Percentiles rank a stretch among this genome's conserved stretches.
These are phyloP conservation scores for Pholiota conissans DNA, from an alignment of 768 basidiomycete species.

Conservation along the genomic window DNA sequence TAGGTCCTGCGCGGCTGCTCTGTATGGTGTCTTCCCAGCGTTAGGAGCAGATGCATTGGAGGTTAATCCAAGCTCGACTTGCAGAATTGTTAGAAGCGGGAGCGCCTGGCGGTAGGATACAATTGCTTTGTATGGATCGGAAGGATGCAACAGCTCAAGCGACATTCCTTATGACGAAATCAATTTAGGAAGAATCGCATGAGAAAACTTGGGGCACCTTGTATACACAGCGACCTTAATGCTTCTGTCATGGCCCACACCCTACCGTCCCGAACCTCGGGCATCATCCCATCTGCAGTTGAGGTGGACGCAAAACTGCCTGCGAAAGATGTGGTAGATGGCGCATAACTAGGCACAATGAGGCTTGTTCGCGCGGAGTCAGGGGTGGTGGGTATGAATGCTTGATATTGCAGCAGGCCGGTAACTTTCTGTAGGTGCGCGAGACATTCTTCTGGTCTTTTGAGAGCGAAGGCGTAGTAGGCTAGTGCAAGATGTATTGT, in stretches of 20 bases:
- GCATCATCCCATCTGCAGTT: conserved; percentile 35
- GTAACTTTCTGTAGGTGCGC: conserved; percentile 54
- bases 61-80: conserved; percentile 44
- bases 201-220: conserved; percentile 50
- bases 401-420: conserved; percentile 52
- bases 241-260: conserved; percentile 75
- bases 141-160: conserved; percentile 57
- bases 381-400: conserved; percentile 44
- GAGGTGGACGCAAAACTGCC: conserved; percentile 52
- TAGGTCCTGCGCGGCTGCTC: conserved; percentile 41
- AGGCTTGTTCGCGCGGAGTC: conserved; percentile 38
- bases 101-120: conserved; percentile 53
- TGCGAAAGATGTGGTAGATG: conserved; percentile 49
- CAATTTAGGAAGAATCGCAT: background rate
- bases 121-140: conserved; percentile 52
- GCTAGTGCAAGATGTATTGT: conserved; percentile 68
- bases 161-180: conserved; percentile 62
- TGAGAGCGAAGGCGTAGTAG: conserved; percentile 80
- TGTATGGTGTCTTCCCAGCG: background rate
- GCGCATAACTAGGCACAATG: conserved; percentile 27
- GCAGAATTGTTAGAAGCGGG: conserved; percentile 51
- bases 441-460: conserved; percentile 64
- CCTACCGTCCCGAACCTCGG: conserved; percentile 67
- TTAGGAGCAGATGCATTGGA: conserved; percentile 17
- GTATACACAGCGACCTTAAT: conserved; percentile 73